Evolutionary conservation across 805 yeast species (phyloP), one percentile per base, ranked within the genome.

Genomic region (Vanderwaltozyma polyspora): DNA sequence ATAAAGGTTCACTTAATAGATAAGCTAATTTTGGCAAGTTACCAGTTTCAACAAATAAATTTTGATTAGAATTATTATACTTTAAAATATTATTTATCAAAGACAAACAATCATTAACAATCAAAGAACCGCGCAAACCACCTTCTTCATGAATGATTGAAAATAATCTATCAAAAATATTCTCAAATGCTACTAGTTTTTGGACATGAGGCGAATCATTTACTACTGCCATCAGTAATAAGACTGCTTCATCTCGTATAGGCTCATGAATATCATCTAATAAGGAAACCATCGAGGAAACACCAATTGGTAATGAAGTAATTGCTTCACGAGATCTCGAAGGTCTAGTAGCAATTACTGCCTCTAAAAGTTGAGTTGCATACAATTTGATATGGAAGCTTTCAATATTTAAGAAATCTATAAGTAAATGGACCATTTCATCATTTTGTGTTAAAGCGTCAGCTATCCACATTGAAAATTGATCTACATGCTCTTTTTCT

Each of bases 141-240:
- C 95, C 95, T 56, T 87, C 96, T 42, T 76, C 81, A 12, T 74
- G 76, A 17, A 89, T 76, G 11, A 91, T 79, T n/a, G 64, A 67
- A 48, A 89, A 87, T 10, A 86, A 59, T 40, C 68, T 74, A 41
- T 85, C 95, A 51, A 91, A 87, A 0, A 93, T 79, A 45, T 84
- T 87, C 53, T 91, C 96, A 52, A 91, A 91, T 0, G 94, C 98
- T 8, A 93, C 93, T 14, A 91, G 62, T 49, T 86, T 87, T 54
- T 91, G 98, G 22, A 89, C 76, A 54, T 84, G 89, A 39, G 77
- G 74, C 47, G 85, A 83, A 39, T 82, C 79, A 45, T 78, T 77
- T 10, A 77, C 93, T 3, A 91, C 66, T 9, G 86, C 79, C 77
- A 81, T 78, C 33, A 93, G 63, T n/a, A 93, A 62, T 33, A 89